Evolutionary conservation across 2,329 filamentous ascomycete species (phyloP).

Genomic region (Magnaporthiopsis poae): DNA sequence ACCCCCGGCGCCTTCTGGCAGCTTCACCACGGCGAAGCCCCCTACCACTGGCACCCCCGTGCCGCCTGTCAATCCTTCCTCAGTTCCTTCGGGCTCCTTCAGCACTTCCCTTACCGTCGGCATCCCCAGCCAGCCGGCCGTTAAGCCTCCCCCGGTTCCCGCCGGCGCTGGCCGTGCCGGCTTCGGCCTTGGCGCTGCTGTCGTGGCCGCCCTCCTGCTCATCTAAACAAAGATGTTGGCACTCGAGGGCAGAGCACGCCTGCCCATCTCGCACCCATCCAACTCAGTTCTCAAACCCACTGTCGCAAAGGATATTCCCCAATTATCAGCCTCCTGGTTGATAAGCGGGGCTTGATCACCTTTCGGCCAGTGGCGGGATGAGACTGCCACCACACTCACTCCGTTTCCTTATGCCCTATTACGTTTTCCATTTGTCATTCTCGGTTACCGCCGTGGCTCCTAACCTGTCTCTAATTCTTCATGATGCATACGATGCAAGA

Average conservation of each 20-base stretch:
- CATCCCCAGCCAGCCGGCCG: background rate
- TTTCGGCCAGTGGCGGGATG: too few relatives aligned
- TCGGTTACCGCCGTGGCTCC: background rate
- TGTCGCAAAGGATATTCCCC: background rate
- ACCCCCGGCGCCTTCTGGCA: background rate
- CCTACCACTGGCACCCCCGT: background rate
- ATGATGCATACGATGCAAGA: background rate
- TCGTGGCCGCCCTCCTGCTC: background rate
- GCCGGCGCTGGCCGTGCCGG: background rate
- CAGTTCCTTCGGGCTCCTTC: background rate
- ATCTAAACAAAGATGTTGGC: background rate
- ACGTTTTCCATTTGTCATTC: background rate
- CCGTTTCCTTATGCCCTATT: background rate
- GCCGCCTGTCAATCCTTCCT: background rate
- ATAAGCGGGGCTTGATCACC: too few relatives aligned
- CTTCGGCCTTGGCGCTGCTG: slow-evolving; percentile 2
- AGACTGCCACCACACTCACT: background rate
- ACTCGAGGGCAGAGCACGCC: too few relatives aligned
- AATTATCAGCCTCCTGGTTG: too few relatives aligned
- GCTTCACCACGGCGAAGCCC: background rate
- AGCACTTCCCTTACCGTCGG: background rate
- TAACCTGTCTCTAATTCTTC: background rate
- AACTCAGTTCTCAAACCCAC: background rate
- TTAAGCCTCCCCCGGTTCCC: background rate
- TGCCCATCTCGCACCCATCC: too few relatives aligned